Base-by-base conservation (phyloP, 768 basidiomycete species). In the Thelephora ganbajun region DNA sequence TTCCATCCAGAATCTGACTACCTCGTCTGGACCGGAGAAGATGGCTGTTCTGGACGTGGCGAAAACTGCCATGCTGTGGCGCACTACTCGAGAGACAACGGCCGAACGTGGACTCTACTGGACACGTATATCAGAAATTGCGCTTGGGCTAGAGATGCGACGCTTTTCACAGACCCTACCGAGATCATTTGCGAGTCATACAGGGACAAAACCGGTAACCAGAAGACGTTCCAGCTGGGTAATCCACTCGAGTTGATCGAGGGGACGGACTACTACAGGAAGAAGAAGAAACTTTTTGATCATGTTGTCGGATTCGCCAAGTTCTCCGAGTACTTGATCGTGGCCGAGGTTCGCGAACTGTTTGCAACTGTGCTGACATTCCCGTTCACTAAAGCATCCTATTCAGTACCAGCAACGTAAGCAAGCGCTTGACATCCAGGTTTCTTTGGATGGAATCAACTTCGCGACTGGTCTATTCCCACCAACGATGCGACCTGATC, bases 101-200 rank as follows among this genome's bases (percentile, higher is more conserved):
- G 94, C 0, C 69, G 81, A 16, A 61, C 58, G 0, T 98, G 96
- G 96, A 49, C 61, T 4, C 56, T 71, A 36, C 69, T 98, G 33
- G 96, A 96, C 50, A 72, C 72, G 35, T 98, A 98, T 56, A 89
- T 97, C 36, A 71, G 77, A 45, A 86, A 87, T 51, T 99, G 96
- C 58, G 83, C 83, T 11, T 99, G 94, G 86, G 90, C 88, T 11
- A 73, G 78, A 52, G 96, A 97, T 58, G 66, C 67, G 41, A 70
- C 81, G 48, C 70, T 98, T 44, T 71, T 76, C 50, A 73, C 92
- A 46, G 94, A 98, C 59, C 77, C 80, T 47, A 76, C 74, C 50
- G 83, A 91, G 67, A 96, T 99, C 53, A 60, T 98, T 18, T 99
- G 96, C 70, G 94, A 98, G 68, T 80, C 77, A 2, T 96, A 83